Conservation (phyloP, 2,329 filamentous ascomycete species). For the Monosporascus sp. region DNA sequence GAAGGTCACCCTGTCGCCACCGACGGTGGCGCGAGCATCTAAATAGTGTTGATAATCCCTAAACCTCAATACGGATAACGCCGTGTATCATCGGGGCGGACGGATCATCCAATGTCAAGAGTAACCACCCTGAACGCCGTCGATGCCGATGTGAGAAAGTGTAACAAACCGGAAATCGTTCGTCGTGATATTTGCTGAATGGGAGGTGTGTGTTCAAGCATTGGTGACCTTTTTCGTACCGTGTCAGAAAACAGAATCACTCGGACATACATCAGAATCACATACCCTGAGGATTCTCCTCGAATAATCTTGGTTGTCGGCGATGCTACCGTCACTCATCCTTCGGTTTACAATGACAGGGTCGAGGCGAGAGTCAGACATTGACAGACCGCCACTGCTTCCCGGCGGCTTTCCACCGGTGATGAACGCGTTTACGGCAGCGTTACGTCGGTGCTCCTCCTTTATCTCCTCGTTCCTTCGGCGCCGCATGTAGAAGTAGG, state of each 20-base stretch:
- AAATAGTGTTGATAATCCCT: slow-evolving; percentile 18
- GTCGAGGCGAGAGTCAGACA: slow-evolving; percentile 80
- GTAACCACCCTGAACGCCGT: slow-evolving; percentile 29
- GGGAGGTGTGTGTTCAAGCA: slow-evolving; percentile 19
- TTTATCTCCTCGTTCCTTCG: slow-evolving; percentile 73
- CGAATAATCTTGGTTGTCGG: slow-evolving; percentile 95
- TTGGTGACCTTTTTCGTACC: slow-evolving; percentile 26
- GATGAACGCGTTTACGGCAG: slow-evolving; percentile 72
- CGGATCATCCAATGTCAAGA: slow-evolving; percentile 27
- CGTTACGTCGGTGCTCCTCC: slow-evolving; percentile 78
- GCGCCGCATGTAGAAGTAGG: slow-evolving; percentile 70
- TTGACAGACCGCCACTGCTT: slow-evolving; percentile 61
- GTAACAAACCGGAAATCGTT: slow-evolving; percentile 26
- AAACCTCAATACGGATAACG: slow-evolving; percentile 28
- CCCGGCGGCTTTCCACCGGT: slow-evolving; percentile 57
- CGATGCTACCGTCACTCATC: slow-evolving; percentile 92
- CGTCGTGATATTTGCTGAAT: slow-evolving; percentile 26
- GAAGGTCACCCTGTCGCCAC: slow-evolving; percentile 14
- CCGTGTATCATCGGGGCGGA: slow-evolving; percentile 25
- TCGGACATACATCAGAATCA: slow-evolving; percentile 8
- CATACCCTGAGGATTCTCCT: slow-evolving; percentile 89
- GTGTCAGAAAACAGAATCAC: slow-evolving; percentile 4
- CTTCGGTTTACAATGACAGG: slow-evolving; percentile 78
- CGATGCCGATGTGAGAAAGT: slow-evolving; percentile 27
- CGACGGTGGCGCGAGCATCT: slow-evolving; percentile 15